These are phyloP conservation scores for Glomus cerebriforme DNA, from an alignment of 192 early-diverging fungal genomes.

Conservation along the genomic window DNA sequence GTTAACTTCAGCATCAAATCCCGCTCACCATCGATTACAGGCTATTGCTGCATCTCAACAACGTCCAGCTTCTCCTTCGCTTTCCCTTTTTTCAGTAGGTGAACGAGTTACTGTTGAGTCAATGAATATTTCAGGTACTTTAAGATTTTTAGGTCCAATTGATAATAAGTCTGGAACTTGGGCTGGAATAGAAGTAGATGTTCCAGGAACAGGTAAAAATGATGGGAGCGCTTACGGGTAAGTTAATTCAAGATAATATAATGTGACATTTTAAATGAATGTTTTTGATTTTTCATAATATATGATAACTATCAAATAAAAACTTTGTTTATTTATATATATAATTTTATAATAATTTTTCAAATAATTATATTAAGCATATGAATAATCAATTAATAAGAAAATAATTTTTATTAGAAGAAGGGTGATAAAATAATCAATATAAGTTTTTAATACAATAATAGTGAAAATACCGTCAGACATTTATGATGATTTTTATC, in stretches of 20 bases:
- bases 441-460: no score
- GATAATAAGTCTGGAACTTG: constrained; percentile 75
- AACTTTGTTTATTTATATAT: no score
- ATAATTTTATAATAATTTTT: no score
- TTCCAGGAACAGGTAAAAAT: constrained; percentile 74
- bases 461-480: no score
- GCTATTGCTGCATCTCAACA: constrained; percentile 24
- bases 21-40: constrained; percentile 18
- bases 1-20: neutral
- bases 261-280: no score
- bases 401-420: no score
- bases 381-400: no score
- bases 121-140: constrained; percentile 60
- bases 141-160: constrained; percentile 73
- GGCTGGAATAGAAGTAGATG: constrained; percentile 81
- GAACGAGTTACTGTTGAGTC: constrained; percentile 66
- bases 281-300: no score
- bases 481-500: neutral
- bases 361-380: no score
- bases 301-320: no score
- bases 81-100: constrained; percentile 47
- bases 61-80: constrained; percentile 41
- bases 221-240: constrained; percentile 71
- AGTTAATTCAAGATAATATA: constrained; percentile 17
- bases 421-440: no score